Evolutionary conservation across 371 early-diverging fungal species (phyloP).

Genomic region (Circinella umbellata): DNA sequence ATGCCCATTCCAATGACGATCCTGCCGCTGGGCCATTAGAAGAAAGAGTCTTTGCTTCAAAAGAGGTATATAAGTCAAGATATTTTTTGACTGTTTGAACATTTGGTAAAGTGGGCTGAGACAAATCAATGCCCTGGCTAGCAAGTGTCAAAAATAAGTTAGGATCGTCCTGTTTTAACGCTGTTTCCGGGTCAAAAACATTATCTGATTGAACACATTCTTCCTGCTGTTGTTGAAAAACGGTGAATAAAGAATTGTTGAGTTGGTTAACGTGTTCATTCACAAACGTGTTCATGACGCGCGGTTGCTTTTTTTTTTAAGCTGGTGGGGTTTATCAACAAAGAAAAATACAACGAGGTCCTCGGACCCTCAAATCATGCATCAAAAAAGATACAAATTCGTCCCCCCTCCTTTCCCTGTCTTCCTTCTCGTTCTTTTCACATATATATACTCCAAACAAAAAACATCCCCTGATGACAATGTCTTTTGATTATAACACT

Average conservation of each 20-base stretch:
- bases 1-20: slow-evolving; percentile 51
- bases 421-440: background rate
- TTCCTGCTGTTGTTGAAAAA: slow-evolving; percentile 12
- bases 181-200: slow-evolving; percentile 2
- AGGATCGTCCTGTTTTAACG: slow-evolving; percentile 19
- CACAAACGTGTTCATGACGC: slow-evolving; percentile 27
- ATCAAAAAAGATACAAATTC: background rate
- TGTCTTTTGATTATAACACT: slow-evolving; percentile 34
- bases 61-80: slow-evolving; percentile 1
- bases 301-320: background rate
- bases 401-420: slow-evolving; percentile 1
- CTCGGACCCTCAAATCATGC: background rate
- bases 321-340: background rate
- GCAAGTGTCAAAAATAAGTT: slow-evolving; percentile 35
- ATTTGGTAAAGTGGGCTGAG: slow-evolving; percentile 20
- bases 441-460: no score
- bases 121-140: slow-evolving; percentile 35
- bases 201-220: background rate
- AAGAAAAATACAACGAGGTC: background rate
- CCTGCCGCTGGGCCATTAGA: slow-evolving; percentile 10
- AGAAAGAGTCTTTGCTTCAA: background rate
- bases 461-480: slow-evolving; percentile 18
- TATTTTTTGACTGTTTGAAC: slow-evolving; percentile 31
- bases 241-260: slow-evolving; percentile 16
- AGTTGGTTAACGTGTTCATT: slow-evolving; percentile 26